Base-by-base conservation (phyloP, 2,329 filamentous ascomycete genomes). In the Apiospora aurea region DNA sequence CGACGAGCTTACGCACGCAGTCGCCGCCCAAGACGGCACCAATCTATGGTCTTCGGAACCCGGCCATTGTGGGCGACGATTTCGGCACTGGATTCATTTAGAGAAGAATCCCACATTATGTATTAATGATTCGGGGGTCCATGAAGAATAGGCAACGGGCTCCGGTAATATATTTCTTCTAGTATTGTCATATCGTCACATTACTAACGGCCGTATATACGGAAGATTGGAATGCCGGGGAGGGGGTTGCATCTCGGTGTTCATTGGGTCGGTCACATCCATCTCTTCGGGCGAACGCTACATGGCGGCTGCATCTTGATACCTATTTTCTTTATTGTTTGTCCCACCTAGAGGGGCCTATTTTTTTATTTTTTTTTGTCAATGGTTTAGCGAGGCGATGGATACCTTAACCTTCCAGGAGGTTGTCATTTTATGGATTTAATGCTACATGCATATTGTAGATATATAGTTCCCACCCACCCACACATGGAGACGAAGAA, bases 11-110 rank as follows among this genome's bases (percentile, higher is more conserved):
- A 44, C 72, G 72, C 1, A 53, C 69, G 13, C 43, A 67, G 11
- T 49, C 57, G 26, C 68, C 49, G 21, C 72, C 70, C 3, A 46
- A 70, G 21, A 44, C 47, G 4, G 46, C 43, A 18, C 69, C 71
- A 21, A 43, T 49, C 2, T 64, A 61, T 24, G 69, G 43, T 21
- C 38, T 71, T 13, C 43, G 69, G 18, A 70, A 71, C 26, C 69
- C 71, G 44, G 61, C 64, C 41, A 64, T 47, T 53, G 47, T 71
- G 10, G 66, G 43, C n/a, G 66, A 70, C 46, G 47, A 43, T 41
- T 44, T 64, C 10, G 64, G 43, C 1, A 43, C 69, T n/a, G 66
- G 64, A 7, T 72, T 64, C 46, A 71, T 72, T 21, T 72, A 53
- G 57, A 29, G 13, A 24, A 38, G 34, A 18, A 41, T 10, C 29